These are phyloP conservation scores for Patellifolia procumbens DNA, from an alignment of 179 eudicot species.

Conservation along the genomic window DNA sequence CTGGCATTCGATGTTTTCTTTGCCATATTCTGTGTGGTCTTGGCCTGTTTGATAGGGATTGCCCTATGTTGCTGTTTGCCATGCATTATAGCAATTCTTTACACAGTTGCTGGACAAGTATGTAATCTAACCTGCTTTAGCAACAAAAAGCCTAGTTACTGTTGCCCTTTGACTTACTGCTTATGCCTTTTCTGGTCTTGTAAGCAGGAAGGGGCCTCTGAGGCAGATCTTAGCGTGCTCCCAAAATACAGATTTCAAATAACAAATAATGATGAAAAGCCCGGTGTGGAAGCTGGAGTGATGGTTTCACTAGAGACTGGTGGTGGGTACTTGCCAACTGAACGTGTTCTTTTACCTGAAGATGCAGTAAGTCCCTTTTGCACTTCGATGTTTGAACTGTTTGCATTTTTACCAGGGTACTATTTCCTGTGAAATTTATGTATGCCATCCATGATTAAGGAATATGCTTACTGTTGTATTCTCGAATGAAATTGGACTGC, in stretches of 20 bases:
- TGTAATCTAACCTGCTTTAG: background rate
- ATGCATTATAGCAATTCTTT: slow-evolving; percentile 93
- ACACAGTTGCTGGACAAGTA: slow-evolving; percentile 96
- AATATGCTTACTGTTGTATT: background rate
- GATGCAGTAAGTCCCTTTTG: slow-evolving; percentile 70
- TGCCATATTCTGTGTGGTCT: slow-evolving; percentile 84
- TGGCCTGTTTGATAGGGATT: slow-evolving; percentile 92
- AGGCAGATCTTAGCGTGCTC: slow-evolving; percentile 77
- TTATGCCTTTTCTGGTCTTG: slow-evolving; percentile 18
- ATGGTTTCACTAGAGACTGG: slow-evolving; percentile 76
- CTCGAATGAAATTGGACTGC: background rate
- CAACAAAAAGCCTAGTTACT: slow-evolving; percentile 3
- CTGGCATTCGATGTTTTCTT: slow-evolving; percentile 97
- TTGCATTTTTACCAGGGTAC: background rate
- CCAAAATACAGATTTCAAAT: slow-evolving; percentile 68
- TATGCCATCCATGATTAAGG: slow-evolving; percentile 2
- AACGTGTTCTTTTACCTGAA: slow-evolving; percentile 78
- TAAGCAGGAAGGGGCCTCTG: slow-evolving; percentile 96
- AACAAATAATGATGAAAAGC: slow-evolving; percentile 51
- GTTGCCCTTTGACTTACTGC: slow-evolving; percentile 8
- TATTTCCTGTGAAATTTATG: background rate
- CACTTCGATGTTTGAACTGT: background rate
- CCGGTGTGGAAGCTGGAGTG: slow-evolving; percentile 62
- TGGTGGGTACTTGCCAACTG: slow-evolving; percentile 59
- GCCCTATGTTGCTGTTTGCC: slow-evolving; percentile 99